Percentiles rank a stretch among this genome's conserved stretches.
Conservation (phyloP, 148 eudicot species). For the Vaccinium macrocarpon region DNA sequence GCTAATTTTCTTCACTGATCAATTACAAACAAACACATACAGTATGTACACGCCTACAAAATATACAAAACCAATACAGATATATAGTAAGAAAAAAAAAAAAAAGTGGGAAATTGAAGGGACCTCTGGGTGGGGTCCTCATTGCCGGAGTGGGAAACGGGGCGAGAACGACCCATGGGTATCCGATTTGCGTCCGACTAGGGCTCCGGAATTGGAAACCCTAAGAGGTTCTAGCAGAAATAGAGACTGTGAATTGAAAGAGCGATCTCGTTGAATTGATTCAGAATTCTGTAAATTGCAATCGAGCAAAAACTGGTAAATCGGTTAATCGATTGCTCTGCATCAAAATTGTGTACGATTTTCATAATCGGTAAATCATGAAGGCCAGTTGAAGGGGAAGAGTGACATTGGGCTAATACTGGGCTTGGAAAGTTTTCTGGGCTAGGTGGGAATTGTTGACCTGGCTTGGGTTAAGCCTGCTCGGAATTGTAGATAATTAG, state of each 20-base stretch:
- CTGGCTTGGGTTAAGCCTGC: not conserved
- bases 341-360: not conserved
- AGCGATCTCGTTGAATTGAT: not conserved
- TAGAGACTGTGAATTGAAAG: not conserved
- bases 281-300: not conserved
- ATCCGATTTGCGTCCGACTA: not conserved
- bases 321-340: not conserved
- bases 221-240: slow-evolving; percentile 9
- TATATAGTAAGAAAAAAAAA: not conserved
- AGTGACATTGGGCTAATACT: not conserved
- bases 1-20: not conserved
- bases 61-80: not conserved
- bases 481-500: no score
- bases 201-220: slow-evolving; percentile 18
- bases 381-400: not conserved
- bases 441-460: no score
- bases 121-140: slow-evolving; percentile 81
- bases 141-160: slow-evolving; percentile 48
- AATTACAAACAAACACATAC: not conserved
- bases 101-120: not conserved
- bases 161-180: slow-evolving; percentile 79
- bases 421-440: no score
- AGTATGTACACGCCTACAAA: not conserved
- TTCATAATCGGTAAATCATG: not conserved
- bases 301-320: not conserved